phyloP scores from a whole-genome alignment of 306 rosid genomes.

The Sechiopsis laciniata region DNA sequence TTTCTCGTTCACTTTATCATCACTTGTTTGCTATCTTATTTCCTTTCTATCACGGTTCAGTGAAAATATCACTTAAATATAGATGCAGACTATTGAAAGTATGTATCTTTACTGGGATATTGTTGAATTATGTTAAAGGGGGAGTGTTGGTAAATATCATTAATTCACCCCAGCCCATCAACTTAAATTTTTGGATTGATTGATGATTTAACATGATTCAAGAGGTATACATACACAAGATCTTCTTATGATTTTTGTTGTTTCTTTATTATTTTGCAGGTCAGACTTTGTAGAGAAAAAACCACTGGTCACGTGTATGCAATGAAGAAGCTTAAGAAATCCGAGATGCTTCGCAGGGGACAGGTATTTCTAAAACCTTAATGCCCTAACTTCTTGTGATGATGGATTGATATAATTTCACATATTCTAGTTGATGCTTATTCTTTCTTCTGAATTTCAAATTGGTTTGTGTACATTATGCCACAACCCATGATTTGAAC shows the following conservation, averaged over 20 bases:
- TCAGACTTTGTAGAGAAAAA: constrained; percentile 77
- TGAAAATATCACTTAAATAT: not conserved
- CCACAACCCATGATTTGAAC: not conserved
- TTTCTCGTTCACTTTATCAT: not conserved
- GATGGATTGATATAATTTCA: not conserved
- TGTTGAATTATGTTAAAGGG: too few relatives aligned
- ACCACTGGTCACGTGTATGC: constrained; percentile 74
- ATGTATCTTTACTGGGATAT: not conserved
- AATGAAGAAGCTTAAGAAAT: constrained; percentile 86
- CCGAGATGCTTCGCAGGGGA: constrained; percentile 90
- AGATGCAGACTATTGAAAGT: not conserved
- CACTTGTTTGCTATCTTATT: not conserved
- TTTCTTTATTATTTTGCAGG: constrained; percentile 35
- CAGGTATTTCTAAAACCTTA: constrained; percentile 36
- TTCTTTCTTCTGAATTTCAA: constrained; percentile 7
- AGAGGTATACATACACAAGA: not conserved
- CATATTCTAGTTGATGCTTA: not conserved
- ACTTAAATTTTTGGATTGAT: too few relatives aligned
- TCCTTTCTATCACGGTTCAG: not conserved
- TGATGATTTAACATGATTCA: too few relatives aligned
- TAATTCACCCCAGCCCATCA: too few relatives aligned
- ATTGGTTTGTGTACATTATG: not conserved
- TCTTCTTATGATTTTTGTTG: not conserved
- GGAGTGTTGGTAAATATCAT: too few relatives aligned
- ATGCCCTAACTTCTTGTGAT: not conserved